Percentiles rank a stretch among this genome's conserved stretches.
These are phyloP conservation scores for Stylosanthes scabra DNA, from an alignment of 331 rosid genomes.

Conservation along the genomic window DNA sequence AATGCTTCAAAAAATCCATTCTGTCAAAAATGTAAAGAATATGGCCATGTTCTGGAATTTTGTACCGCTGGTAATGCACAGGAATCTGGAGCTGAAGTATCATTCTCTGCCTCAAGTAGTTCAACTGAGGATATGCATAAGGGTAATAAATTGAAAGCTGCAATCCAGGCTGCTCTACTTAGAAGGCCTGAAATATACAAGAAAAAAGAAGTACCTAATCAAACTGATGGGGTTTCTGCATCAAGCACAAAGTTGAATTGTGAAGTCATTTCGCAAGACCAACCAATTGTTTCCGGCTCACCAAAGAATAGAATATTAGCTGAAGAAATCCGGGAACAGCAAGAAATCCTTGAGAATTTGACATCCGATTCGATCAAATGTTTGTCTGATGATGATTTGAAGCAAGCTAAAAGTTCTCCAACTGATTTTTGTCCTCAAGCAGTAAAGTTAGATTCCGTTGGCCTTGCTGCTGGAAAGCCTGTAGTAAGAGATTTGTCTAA, in stretches of 20 bases:
- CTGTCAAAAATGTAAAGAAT: constrained; percentile 77
- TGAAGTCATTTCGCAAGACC: constrained; percentile 58
- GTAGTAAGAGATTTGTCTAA: constrained; percentile 49
- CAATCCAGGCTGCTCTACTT: constrained; percentile 81
- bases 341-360: constrained; percentile 51
- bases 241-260: constrained; percentile 55
- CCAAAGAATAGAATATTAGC: constrained; percentile 48
- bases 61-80: constrained; percentile 54
- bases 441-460: constrained; percentile 48
- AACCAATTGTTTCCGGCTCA: constrained; percentile 49
- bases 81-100: constrained; percentile 59
- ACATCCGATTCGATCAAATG: constrained; percentile 49
- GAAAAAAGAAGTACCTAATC: constrained; percentile 67
- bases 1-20: constrained; percentile 52
- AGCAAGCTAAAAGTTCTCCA: constrained; percentile 43
- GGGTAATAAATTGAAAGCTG: constrained; percentile 81
- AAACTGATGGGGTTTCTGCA: constrained; percentile 59
- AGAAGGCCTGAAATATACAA: constrained; percentile 84
- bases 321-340: constrained; percentile 57
- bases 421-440: constrained; percentile 48
- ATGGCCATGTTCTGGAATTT: constrained; percentile 66
- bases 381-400: constrained; percentile 41
- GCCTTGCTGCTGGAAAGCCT: constrained; percentile 52
- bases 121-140: constrained; percentile 61
- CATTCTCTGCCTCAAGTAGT: constrained; percentile 52